A percentile compares a stretch with the other conserved stretches of the same genome.
phyloP scores from a whole-genome alignment of 345 rosid species.

The Mangifera indica region DNA sequence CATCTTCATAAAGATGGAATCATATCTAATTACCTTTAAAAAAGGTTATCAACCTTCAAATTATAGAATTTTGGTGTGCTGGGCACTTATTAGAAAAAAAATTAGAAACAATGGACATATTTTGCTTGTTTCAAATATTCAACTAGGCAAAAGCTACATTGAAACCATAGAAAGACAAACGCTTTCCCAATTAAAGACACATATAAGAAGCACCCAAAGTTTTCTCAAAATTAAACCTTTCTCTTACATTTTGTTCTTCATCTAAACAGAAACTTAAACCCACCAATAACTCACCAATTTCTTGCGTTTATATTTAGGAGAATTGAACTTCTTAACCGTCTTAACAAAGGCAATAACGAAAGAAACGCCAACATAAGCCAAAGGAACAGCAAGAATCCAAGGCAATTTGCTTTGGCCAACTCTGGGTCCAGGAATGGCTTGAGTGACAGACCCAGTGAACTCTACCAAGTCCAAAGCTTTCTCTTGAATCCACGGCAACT shows the following conservation, averaged over 20 bases:
- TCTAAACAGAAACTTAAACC: not conserved
- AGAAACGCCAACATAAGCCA: slow-evolving; percentile 69
- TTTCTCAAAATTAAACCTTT: too few relatives aligned
- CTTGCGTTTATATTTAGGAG: slow-evolving; percentile 71
- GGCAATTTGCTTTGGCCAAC: slow-evolving; percentile 88
- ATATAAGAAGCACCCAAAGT: too few relatives aligned
- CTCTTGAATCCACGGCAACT: slow-evolving; percentile 91
- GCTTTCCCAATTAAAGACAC: too few relatives aligned
- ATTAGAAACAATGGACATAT: too few relatives aligned
- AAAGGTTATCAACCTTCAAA: too few relatives aligned
- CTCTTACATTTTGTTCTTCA: not conserved
- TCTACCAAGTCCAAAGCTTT: slow-evolving; percentile 88
- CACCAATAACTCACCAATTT: slow-evolving; percentile 46
- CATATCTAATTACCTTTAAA: too few relatives aligned
- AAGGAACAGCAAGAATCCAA: slow-evolving; percentile 87
- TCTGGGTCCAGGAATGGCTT: slow-evolving; percentile 94
- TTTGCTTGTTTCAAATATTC: too few relatives aligned
- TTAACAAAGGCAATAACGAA: slow-evolving; percentile 79
- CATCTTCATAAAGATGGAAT: too few relatives aligned
- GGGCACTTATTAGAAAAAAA: too few relatives aligned
- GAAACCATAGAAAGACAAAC: too few relatives aligned
- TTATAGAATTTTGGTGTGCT: too few relatives aligned
- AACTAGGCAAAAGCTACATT: too few relatives aligned
- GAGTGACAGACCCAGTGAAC: slow-evolving; percentile 88
- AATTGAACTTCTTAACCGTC: slow-evolving; percentile 67